Conservation (phyloP, 2,329 filamentous ascomycete genomes). For the Aspergillus brunneoviolaceus region DNA sequence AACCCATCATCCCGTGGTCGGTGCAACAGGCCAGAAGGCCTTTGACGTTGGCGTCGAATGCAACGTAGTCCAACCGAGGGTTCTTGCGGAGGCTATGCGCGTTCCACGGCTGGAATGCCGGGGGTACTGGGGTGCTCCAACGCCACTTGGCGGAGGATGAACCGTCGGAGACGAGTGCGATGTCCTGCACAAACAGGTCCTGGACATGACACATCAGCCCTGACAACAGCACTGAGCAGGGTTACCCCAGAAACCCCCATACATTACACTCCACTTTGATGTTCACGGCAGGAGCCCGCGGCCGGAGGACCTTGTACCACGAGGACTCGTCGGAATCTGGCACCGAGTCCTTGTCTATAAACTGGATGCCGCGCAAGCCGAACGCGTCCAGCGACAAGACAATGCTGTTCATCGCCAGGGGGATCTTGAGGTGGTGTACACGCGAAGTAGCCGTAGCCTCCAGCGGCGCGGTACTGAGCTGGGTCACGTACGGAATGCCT, state of each 20-base stretch:
- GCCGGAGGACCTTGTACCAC: constrained; percentile 18
- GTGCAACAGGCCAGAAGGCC: constrained; percentile 17
- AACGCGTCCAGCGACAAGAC: constrained; percentile 11
- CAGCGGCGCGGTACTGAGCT: constrained; percentile 2
- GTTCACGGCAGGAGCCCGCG: neutral
- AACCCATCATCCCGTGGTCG: constrained; percentile 2
- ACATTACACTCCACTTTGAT: constrained; percentile 6
- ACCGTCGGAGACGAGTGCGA: neutral
- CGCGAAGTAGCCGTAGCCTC: neutral
- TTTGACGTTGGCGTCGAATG: constrained; percentile 8
- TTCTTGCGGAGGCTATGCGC: neutral
- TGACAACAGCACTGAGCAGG: too few relatives aligned
- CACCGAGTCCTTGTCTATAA: constrained; percentile 5
- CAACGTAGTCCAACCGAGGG: constrained; percentile 13
- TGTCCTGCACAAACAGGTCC: constrained; percentile 11
- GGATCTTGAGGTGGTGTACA: neutral
- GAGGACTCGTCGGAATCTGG: constrained; percentile 12
- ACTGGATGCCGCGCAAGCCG: constrained; percentile 13
- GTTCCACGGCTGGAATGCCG: constrained; percentile 14
- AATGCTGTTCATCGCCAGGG: constrained; percentile 3
- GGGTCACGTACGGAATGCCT: constrained; percentile 4
- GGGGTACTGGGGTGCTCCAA: constrained; percentile 16
- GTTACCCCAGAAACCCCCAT: neutral
- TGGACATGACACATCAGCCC: neutral
- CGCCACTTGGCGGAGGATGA: neutral